Evolutionary conservation across 202 grass and related monocot species (phyloP).

Genomic region (Panicum virgatum): DNA sequence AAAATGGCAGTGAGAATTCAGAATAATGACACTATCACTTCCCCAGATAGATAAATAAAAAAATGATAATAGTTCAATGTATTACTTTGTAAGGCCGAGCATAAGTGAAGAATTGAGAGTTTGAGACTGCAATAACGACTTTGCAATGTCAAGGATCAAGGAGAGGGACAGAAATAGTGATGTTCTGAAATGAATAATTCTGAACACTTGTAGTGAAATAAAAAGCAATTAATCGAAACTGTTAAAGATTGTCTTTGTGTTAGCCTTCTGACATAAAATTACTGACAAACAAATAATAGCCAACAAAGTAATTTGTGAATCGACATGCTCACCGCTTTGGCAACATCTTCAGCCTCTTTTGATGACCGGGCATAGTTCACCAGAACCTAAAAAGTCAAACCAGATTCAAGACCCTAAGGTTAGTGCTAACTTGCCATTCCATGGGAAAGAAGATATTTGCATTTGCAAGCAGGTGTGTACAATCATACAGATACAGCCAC

Average conservation of each 20-base stretch:
- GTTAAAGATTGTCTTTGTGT: background rate
- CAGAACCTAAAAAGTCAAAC: conserved; percentile 61
- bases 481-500: background rate
- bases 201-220: conserved; percentile 20
- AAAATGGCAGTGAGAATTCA: background rate
- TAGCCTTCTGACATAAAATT: background rate
- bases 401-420: background rate
- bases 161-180: background rate
- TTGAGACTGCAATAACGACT: background rate
- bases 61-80: conserved; percentile 6
- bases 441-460: background rate
- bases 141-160: background rate
- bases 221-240: conserved; percentile 1
- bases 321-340: conserved; percentile 61
- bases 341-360: conserved; percentile 94
- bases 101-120: conserved; percentile 4
- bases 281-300: background rate
- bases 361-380: conserved; percentile 96
- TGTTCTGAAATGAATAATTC: background rate
- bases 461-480: background rate
- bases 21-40: background rate
- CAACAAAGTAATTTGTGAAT: conserved; percentile 5
- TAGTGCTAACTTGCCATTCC: background rate
- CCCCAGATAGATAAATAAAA: background rate
- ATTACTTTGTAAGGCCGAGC: background rate